These are phyloP conservation scores for Ascochyta pisi DNA, from an alignment of 2,329 filamentous ascomycete species.

Conservation along the genomic window DNA sequence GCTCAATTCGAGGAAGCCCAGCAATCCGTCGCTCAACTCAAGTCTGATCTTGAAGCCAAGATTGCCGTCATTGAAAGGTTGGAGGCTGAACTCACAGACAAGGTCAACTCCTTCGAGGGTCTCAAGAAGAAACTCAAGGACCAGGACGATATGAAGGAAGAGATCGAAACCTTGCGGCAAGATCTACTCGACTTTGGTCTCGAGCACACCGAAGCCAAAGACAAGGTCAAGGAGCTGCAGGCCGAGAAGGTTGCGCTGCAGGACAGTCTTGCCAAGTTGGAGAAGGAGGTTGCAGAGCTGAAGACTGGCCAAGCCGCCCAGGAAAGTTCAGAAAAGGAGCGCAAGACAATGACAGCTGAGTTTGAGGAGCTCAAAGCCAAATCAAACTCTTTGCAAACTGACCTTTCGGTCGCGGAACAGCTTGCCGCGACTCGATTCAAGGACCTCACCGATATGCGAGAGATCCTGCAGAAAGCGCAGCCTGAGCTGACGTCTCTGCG, in stretches of 20 bases:
- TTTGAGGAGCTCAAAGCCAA: slow-evolving; percentile 76
- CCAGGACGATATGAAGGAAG: slow-evolving; percentile 78
- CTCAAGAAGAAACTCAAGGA: slow-evolving; percentile 76
- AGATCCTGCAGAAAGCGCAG: slow-evolving; percentile 82
- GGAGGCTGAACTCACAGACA: slow-evolving; percentile 51
- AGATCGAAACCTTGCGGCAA: slow-evolving; percentile 83
- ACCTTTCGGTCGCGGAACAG: slow-evolving; percentile 84
- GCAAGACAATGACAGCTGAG: slow-evolving; percentile 66
- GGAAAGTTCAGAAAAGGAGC: slow-evolving; percentile 59
- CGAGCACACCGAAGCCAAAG: slow-evolving; percentile 83
- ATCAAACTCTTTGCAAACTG: slow-evolving; percentile 74
- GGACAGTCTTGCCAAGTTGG: slow-evolving; percentile 69
- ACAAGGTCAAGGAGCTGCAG: slow-evolving; percentile 73
- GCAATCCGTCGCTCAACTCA: slow-evolving; percentile 39
- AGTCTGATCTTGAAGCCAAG: slow-evolving; percentile 45
- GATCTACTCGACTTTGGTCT: slow-evolving; percentile 80
- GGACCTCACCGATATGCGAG: slow-evolving; percentile 80
- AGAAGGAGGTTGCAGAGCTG: slow-evolving; percentile 71
- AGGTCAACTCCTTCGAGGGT: slow-evolving; percentile 75
- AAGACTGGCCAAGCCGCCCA: slow-evolving; percentile 56
- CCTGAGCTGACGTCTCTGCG: slow-evolving; percentile 82
- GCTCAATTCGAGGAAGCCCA: slow-evolving; percentile 40
- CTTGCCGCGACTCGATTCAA: slow-evolving; percentile 87
- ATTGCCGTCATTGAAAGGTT: slow-evolving; percentile 42
- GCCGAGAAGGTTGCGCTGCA: slow-evolving; percentile 72